A percentile compares a stretch with the other conserved stretches of the same genome.
Evolutionary conservation across 176 grass and related monocot species (phyloP).

Genomic region (Poa pratensis): DNA sequence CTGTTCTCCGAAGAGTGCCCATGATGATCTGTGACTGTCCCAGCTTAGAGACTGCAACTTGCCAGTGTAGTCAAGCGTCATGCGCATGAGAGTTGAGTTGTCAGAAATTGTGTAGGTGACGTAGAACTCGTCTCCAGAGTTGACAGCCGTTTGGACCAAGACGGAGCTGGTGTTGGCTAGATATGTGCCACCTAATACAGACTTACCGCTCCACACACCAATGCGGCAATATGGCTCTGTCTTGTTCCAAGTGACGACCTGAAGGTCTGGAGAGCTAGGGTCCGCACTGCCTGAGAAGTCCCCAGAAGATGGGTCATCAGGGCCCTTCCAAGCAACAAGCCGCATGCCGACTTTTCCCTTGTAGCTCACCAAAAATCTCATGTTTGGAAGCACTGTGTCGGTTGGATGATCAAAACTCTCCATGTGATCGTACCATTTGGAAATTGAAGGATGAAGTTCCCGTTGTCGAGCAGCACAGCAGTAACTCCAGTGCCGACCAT

Average conservation of each 20-base stretch:
- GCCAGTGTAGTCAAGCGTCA: neutral
- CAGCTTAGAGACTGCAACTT: neutral
- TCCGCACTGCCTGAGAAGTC: neutral
- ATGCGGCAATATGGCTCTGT: neutral
- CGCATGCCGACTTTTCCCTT: too few species aligned
- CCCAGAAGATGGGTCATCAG: neutral
- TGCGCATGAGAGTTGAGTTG: neutral
- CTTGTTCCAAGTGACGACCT: neutral
- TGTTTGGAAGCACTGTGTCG: neutral
- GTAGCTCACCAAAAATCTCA: constrained; percentile 4
- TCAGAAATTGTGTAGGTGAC: neutral
- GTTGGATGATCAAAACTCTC: constrained; percentile 13
- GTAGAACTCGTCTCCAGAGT: neutral
- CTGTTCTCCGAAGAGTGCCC: neutral
- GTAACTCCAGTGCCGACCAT: neutral
- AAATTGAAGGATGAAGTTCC: neutral
- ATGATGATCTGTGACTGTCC: neutral
- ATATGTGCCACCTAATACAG: neutral
- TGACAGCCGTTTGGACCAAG: neutral
- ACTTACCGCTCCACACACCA: rapidly evolving
- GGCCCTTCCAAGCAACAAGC: constrained; percentile 19
- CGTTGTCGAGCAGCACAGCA: neutral
- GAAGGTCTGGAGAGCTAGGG: neutral
- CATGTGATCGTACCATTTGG: neutral
- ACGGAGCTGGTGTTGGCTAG: neutral